A percentile compares a stretch with the other conserved stretches of the same genome.
Evolutionary conservation across 2,329 filamentous ascomycete species (phyloP).

Genomic region (Apiospora malaysiana): DNA sequence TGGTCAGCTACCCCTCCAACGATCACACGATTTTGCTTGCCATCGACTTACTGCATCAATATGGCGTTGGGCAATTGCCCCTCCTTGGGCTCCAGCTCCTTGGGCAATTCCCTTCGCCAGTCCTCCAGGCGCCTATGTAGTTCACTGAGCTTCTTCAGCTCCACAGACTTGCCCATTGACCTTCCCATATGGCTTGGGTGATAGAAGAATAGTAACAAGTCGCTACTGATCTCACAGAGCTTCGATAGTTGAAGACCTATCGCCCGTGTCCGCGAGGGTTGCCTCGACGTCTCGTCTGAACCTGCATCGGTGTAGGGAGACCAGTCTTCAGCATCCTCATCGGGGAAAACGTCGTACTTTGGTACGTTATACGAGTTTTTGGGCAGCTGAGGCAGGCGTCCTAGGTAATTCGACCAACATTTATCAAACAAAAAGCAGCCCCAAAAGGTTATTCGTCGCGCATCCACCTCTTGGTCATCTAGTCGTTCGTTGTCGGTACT

Average conservation of each 20-base stretch:
- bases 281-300: slow-evolving; percentile 72
- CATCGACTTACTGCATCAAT: slow-evolving; percentile 75
- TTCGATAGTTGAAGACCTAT: slow-evolving; percentile 81
- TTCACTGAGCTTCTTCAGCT: slow-evolving; percentile 91
- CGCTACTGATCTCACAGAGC: slow-evolving; percentile 92
- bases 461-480: slow-evolving; percentile 85
- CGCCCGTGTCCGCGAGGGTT: slow-evolving; percentile 83
- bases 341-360: slow-evolving; percentile 88
- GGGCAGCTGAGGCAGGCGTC: slow-evolving; percentile 85
- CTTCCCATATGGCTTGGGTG: slow-evolving; percentile 73
- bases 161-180: slow-evolving; percentile 75
- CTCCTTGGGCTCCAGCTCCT: slow-evolving; percentile 87
- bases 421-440: slow-evolving; percentile 98
- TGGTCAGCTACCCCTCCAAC: slow-evolving; percentile 31
- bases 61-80: slow-evolving; percentile 85
- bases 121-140: slow-evolving; percentile 88
- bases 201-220: slow-evolving; percentile 89
- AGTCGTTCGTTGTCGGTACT: slow-evolving; percentile 63
- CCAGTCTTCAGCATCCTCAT: slow-evolving; percentile 87
- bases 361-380: slow-evolving; percentile 81
- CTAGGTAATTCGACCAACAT: slow-evolving; percentile 97
- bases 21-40: background rate
- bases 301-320: slow-evolving; percentile 87
- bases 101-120: slow-evolving; percentile 84
- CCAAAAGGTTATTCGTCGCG: slow-evolving; percentile 92